Evolutionary conservation across 1,284 basidiomycete genomes (phyloP).

Genomic region (Chalciporus sp.): DNA sequence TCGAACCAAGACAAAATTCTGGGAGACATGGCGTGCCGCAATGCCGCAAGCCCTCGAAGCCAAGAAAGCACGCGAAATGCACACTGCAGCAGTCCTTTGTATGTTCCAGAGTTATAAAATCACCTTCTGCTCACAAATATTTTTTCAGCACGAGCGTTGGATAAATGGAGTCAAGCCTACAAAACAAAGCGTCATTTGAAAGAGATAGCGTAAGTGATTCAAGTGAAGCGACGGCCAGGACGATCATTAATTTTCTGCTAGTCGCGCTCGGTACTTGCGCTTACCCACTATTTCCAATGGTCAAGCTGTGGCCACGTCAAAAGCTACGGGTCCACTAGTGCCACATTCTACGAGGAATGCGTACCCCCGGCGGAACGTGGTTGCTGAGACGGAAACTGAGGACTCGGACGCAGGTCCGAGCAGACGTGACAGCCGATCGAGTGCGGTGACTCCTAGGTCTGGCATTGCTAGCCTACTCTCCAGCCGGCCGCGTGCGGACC

Average conservation of each 20-base stretch:
- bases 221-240: constrained; percentile 12
- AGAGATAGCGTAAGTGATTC: constrained; percentile 72
- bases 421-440: constrained; percentile 28
- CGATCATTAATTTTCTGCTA: constrained; percentile 30
- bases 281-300: constrained; percentile 52
- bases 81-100: constrained; percentile 62
- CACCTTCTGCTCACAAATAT: constrained; percentile 13
- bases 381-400: constrained; percentile 34
- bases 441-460: constrained; percentile 25
- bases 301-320: constrained; percentile 25
- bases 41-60: constrained; percentile 70
- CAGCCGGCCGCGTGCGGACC: constrained; percentile 37
- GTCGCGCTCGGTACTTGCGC: constrained; percentile 69
- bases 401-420: constrained; percentile 31
- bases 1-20: constrained; percentile 59
- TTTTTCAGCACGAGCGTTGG: constrained; percentile 54
- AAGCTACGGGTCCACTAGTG: constrained; percentile 20
- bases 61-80: constrained; percentile 63
- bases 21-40: constrained; percentile 64
- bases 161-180: constrained; percentile 66
- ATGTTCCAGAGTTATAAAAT: constrained; percentile 32
- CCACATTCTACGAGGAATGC: constrained; percentile 27
- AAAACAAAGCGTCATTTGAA: constrained; percentile 72
- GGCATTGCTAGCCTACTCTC: constrained; percentile 45
- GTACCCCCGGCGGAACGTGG: constrained; percentile 35